Evolutionary conservation across 306 rosid species (phyloP).

Genomic region (Begonia fuchsioides): DNA sequence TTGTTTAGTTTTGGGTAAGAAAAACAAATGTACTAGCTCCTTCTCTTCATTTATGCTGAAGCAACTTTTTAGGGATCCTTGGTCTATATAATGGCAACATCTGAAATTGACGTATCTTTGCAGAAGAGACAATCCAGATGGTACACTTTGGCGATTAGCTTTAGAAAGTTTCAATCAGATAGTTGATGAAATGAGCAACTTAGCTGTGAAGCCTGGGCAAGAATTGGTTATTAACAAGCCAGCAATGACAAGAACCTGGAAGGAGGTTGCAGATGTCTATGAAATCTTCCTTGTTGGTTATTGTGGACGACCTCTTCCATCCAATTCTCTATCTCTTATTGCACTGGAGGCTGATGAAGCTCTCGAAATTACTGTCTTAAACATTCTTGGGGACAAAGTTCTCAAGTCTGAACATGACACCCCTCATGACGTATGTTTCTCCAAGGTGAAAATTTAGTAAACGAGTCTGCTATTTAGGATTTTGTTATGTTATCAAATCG

Average conservation of each 20-base stretch:
- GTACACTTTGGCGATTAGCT: constrained; percentile 83
- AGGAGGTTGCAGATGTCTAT: constrained; percentile 87
- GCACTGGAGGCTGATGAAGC: constrained; percentile 64
- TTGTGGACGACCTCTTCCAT: constrained; percentile 86
- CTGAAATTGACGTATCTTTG: too few relatives aligned
- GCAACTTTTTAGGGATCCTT: too few relatives aligned
- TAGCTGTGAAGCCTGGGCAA: constrained; percentile 21
- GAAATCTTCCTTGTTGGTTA: constrained; percentile 91
- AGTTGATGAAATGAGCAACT: constrained; percentile 42
- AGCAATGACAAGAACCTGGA: constrained; percentile 75
- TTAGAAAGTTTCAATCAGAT: constrained; percentile 62
- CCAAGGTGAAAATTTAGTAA: background rate
- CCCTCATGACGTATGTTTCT: constrained; percentile 60
- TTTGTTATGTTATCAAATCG: background rate
- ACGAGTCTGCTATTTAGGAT: background rate
- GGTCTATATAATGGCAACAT: too few relatives aligned
- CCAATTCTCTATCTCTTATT: constrained; percentile 55
- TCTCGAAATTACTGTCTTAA: constrained; percentile 65
- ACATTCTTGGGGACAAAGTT: constrained; percentile 69
- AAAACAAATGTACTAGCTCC: too few relatives aligned
- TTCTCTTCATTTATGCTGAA: too few relatives aligned
- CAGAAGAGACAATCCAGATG: constrained; percentile 80
- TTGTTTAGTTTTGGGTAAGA: too few relatives aligned
- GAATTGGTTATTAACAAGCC: constrained; percentile 44
- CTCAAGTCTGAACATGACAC: constrained; percentile 65